phyloP scores from a whole-genome alignment of 1,284 basidiomycete genomes.

The Austroboletus niveus region DNA sequence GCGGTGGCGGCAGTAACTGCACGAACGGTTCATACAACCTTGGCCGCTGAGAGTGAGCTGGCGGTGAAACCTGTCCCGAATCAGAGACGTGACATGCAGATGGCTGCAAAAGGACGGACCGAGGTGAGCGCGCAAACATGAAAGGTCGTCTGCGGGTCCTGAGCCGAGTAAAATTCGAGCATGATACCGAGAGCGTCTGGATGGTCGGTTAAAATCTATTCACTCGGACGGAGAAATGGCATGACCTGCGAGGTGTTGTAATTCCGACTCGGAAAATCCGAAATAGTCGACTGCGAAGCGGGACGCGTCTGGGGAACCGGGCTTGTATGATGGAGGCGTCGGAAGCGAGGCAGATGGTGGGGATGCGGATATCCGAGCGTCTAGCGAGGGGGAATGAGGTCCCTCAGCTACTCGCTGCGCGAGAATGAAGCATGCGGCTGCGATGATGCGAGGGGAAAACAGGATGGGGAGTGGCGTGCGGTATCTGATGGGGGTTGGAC shows the following conservation, averaged over 20 bases:
- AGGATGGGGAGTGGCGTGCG: slow-evolving; percentile 74
- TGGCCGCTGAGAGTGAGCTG: slow-evolving; percentile 20
- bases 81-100: slow-evolving; percentile 4
- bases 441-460: slow-evolving; percentile 64
- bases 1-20: slow-evolving; percentile 26
- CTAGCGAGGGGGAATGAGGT: slow-evolving; percentile 66
- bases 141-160: slow-evolving; percentile 47
- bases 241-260: slow-evolving; percentile 57
- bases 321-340: slow-evolving; percentile 73
- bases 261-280: slow-evolving; percentile 56
- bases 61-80: slow-evolving; percentile 26
- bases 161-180: slow-evolving; percentile 69
- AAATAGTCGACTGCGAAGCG: slow-evolving; percentile 67
- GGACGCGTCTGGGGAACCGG: slow-evolving; percentile 65
- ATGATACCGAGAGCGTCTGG: slow-evolving; percentile 64
- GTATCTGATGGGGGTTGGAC: slow-evolving; percentile 45
- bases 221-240: slow-evolving; percentile 6
- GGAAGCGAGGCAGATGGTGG: slow-evolving; percentile 64
- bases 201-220: slow-evolving; percentile 5
- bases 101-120: slow-evolving; percentile 39
- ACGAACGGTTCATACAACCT: slow-evolving; percentile 33
- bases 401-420: slow-evolving; percentile 70
- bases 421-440: slow-evolving; percentile 71
- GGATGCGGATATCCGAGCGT: slow-evolving; percentile 62
- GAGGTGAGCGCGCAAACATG: slow-evolving; percentile 50